These are phyloP conservation scores for Lichtheimia hyalospora DNA, from an alignment of 371 early-diverging fungal species.

Conservation along the genomic window DNA sequence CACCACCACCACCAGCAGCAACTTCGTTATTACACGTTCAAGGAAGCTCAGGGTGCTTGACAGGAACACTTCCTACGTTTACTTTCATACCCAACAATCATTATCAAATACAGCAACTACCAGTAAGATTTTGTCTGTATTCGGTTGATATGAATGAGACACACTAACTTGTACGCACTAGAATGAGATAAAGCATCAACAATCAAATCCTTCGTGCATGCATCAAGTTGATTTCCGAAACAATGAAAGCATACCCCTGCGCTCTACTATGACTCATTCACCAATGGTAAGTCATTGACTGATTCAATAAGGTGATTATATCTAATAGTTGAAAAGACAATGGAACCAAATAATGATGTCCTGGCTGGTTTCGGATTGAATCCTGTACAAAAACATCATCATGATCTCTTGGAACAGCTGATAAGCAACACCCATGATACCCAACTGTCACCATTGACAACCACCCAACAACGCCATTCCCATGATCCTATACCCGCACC, in stretches of 20 bases:
- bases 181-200: neutral
- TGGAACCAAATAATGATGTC: neutral
- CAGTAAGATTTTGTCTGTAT: neutral
- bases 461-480: neutral
- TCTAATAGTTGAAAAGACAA: neutral
- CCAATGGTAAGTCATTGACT: neutral
- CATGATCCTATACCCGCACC: conserved; percentile 1
- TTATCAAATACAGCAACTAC: conserved; percentile 1
- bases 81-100: conserved; percentile 11
- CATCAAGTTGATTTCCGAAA: neutral
- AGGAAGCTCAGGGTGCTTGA: conserved; percentile 6
- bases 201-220: neutral
- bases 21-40: conserved; percentile 3
- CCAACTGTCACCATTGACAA: conserved; percentile 1
- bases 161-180: neutral
- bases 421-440: too few relatives aligned
- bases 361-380: neutral
- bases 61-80: conserved; percentile 11
- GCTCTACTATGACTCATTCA: neutral
- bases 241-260: neutral
- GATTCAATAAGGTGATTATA: too few relatives aligned
- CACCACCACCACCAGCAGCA: neutral
- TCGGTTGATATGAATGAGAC: too few relatives aligned
- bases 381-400: too few relatives aligned
- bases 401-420: too few relatives aligned